These are phyloP conservation scores for Candida patagonica DNA, from an alignment of 805 yeast species.

Conservation along the genomic window DNA sequence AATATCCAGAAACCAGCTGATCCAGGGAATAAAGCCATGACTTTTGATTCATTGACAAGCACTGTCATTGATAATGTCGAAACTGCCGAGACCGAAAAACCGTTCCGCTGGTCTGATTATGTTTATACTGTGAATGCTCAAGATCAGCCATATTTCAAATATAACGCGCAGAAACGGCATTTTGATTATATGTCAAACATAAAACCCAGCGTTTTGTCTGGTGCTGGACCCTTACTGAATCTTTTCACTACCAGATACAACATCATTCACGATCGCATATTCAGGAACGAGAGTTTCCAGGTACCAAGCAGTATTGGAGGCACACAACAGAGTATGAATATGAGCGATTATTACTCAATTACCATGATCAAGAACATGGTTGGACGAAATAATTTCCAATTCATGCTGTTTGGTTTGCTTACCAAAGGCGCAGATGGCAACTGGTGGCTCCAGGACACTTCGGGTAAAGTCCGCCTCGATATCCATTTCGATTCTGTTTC, in stretches of 20 bases:
- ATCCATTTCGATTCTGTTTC: constrained; percentile 35
- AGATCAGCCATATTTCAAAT: constrained; percentile 54
- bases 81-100: not conserved
- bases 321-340: constrained; percentile 8
- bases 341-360: constrained; percentile 28
- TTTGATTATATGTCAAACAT: constrained; percentile 32
- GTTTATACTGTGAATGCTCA: constrained; percentile 57
- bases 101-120: constrained; percentile 62
- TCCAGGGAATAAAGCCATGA: not conserved
- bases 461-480: constrained; percentile 65
- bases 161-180: constrained; percentile 53
- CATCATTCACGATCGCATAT: constrained; percentile 57
- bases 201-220: constrained; percentile 16
- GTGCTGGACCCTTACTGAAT: constrained; percentile 16
- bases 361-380: constrained; percentile 75
- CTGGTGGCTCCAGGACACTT: constrained; percentile 73
- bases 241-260: constrained; percentile 42
- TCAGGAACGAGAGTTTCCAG: constrained; percentile 70
- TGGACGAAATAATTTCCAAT: constrained; percentile 73
- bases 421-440: constrained; percentile 53
- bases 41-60: not conserved
- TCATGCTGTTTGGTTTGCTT: constrained; percentile 70
- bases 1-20: not conserved
- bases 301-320: constrained; percentile 31
- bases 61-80: not conserved